Evolutionary conservation across 768 basidiomycete species (phyloP).

Genomic region (Suillus tomentosus): DNA sequence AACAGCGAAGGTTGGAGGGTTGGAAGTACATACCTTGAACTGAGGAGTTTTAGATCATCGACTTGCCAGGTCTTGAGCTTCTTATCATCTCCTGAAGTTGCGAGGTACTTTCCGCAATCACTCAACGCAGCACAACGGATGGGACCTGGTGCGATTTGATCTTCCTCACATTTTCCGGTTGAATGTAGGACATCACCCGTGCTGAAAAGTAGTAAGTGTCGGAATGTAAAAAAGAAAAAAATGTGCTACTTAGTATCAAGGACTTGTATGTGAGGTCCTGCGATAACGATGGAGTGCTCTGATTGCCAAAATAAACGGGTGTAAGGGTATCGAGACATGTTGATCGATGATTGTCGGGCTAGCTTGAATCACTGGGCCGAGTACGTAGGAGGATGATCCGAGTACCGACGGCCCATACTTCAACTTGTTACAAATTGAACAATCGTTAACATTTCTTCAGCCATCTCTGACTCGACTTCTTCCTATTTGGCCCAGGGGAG

Average conservation of each 20-base stretch:
- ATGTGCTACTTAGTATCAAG: constrained; percentile 53
- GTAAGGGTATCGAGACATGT: constrained; percentile 51
- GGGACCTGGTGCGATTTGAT: constrained; percentile 48
- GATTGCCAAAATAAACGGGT: constrained; percentile 45
- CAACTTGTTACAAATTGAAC: too few relatives aligned
- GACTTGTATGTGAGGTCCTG: constrained; percentile 66
- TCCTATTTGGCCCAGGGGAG: neutral
- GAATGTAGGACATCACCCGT: constrained; percentile 54
- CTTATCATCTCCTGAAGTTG: constrained; percentile 81
- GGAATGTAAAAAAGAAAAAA: constrained; percentile 5
- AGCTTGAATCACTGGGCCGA: neutral
- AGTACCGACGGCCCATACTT: neutral
- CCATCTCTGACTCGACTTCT: neutral
- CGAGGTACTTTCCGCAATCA: constrained; percentile 45
- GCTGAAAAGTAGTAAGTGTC: constrained; percentile 35
- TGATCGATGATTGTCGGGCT: neutral
- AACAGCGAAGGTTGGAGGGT: neutral
- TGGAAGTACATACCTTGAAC: constrained; percentile 52
- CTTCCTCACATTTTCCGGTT: constrained; percentile 36
- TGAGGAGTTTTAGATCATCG: constrained; percentile 55
- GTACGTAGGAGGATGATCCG: neutral
- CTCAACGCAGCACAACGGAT: constrained; percentile 62
- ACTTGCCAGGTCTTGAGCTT: constrained; percentile 73
- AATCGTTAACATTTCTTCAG: too few relatives aligned
- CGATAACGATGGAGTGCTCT: constrained; percentile 43